Evolutionary conservation across 1,284 basidiomycete species (phyloP).

Genomic region (Sporisorium graminicola): DNA sequence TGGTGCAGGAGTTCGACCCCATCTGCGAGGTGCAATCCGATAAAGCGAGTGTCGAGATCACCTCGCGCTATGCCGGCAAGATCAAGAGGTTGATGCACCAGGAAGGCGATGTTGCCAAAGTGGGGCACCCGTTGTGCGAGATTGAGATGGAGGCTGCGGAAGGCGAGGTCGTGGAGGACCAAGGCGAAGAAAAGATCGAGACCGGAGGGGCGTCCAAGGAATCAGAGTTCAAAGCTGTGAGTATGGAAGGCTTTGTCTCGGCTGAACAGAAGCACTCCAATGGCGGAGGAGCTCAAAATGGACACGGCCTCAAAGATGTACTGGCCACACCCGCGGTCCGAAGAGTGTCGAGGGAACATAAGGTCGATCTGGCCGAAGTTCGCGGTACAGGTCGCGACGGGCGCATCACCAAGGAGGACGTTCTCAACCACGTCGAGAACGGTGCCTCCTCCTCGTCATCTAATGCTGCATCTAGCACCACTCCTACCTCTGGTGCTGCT

Average conservation of each 20-base stretch:
- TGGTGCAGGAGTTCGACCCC: constrained; percentile 83
- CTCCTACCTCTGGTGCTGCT: background rate
- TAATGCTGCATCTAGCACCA: background rate
- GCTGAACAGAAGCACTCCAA: constrained; percentile 32
- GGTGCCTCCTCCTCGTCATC: constrained; percentile 4
- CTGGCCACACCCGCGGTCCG: constrained; percentile 82
- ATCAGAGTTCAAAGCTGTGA: constrained; percentile 19
- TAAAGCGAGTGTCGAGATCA: constrained; percentile 94
- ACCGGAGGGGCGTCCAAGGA: constrained; percentile 18
- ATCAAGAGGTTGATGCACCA: constrained; percentile 80
- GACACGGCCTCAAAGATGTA: constrained; percentile 34
- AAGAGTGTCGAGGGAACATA: constrained; percentile 79
- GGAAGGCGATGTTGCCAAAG: constrained; percentile 87
- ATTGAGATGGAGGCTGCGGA: constrained; percentile 80
- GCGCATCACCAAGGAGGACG: constrained; percentile 81
- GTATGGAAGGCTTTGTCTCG: constrained; percentile 44
- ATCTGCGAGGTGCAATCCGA: constrained; percentile 94
- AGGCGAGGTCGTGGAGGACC: background rate
- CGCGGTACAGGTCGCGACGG: constrained; percentile 81
- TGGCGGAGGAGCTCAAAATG: too few species aligned
- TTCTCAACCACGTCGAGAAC: constrained; percentile 67
- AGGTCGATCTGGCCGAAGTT: constrained; percentile 75
- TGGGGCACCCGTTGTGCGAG: constrained; percentile 83
- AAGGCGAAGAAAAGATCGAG: constrained; percentile 11
- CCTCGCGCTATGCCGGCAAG: constrained; percentile 85